These are phyloP conservation scores for Lasiosphaeris hirsuta DNA, from an alignment of 495 filamentous ascomycete species.

Conservation along the genomic window DNA sequence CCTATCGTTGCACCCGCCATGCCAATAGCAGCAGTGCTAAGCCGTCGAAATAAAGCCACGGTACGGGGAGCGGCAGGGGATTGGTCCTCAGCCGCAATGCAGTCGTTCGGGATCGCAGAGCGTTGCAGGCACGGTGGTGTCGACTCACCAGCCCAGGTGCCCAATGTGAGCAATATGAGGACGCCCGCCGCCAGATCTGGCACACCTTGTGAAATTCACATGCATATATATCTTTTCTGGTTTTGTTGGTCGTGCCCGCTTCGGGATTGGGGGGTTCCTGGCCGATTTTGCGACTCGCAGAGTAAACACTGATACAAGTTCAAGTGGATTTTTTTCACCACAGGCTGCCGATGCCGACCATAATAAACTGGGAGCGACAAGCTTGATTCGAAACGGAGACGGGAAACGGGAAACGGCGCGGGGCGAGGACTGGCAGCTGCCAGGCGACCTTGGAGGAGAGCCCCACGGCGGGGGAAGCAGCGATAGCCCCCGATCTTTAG, in stretches of 20 bases:
- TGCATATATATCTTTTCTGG: not conserved
- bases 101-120: conserved; percentile 16
- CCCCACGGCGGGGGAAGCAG: too few species aligned
- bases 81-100: conserved; percentile 31
- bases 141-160: not conserved
- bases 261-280: not conserved
- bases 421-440: too few species aligned
- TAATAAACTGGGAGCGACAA: too few species aligned
- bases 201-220: conserved; percentile 2
- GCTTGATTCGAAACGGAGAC: too few species aligned
- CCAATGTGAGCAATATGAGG: conserved; percentile 21
- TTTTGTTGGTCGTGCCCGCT: not conserved
- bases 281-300: not conserved
- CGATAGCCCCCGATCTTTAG: not conserved
- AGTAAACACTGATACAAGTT: not conserved
- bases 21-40: conserved; percentile 12
- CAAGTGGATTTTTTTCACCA: too few species aligned
- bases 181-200: conserved; percentile 2
- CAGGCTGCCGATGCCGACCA: too few species aligned
- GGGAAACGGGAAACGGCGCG: too few species aligned
- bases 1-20: conserved; percentile 21
- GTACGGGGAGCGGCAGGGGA: conserved; percentile 2
- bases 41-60: conserved; percentile 19
- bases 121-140: not conserved
- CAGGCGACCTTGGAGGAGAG: too few species aligned